Percentiles rank a stretch among this genome's conserved stretches.
These are phyloP conservation scores for Extremus antarcticus DNA, from an alignment of 495 filamentous ascomycete species.

Conservation along the genomic window DNA sequence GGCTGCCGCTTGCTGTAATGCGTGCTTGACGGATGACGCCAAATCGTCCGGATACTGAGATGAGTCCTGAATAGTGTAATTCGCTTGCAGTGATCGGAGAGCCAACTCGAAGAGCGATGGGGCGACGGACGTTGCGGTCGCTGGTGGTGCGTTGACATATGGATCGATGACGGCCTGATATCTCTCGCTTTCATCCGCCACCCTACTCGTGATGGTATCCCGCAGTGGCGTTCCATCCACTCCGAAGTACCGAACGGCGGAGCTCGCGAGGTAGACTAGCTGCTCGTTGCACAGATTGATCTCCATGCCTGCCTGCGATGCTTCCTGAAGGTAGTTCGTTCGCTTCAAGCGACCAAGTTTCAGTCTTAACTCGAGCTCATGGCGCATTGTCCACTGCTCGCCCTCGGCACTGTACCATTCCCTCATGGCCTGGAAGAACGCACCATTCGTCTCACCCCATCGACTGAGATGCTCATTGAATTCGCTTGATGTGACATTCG, in stretches of 20 bases:
- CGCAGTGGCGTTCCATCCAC: conserved; percentile 31
- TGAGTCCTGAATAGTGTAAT: conserved; percentile 29
- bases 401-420: neutral
- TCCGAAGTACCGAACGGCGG: conserved; percentile 28
- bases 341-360: conserved; percentile 10
- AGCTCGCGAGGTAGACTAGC: conserved; percentile 20
- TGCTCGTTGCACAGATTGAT: conserved; percentile 7
- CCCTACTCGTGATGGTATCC: neutral
- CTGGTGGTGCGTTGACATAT: neutral
- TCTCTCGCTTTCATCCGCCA: neutral
- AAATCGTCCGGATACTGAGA: conserved; percentile 31
- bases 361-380: conserved; percentile 13
- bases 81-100: conserved; percentile 34
- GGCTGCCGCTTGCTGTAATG: conserved; percentile 13
- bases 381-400: conserved; percentile 6
- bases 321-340: conserved; percentile 4
- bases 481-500: conserved; percentile 38
- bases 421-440: conserved; percentile 5
- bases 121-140: conserved; percentile 19
- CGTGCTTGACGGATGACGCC: conserved; percentile 8
- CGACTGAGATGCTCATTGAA: conserved; percentile 4
- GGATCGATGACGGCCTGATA: conserved; percentile 3
- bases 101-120: conserved; percentile 51
- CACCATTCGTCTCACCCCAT: conserved; percentile 2
- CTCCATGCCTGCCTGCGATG: conserved; percentile 3